These are phyloP conservation scores for Crucibulum laeve DNA, from an alignment of 768 basidiomycete genomes.

Conservation along the genomic window DNA sequence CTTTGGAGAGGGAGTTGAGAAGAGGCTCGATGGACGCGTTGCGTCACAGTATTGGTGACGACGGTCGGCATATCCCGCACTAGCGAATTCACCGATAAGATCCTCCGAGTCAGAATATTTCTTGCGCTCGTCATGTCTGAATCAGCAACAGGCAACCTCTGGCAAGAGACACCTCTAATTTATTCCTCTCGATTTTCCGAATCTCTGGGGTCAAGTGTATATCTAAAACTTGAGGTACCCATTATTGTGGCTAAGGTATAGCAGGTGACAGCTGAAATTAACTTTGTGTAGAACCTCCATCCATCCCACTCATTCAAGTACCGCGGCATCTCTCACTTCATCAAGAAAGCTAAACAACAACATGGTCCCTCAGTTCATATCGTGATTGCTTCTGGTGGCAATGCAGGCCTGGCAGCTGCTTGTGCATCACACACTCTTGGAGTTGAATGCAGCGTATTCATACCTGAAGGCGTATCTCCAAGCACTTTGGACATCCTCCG, in stretches of 20 bases:
- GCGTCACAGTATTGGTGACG: too few species aligned
- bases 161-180: conserved; percentile 64
- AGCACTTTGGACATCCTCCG: conserved; percentile 47
- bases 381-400: conserved; percentile 74
- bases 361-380: conserved; percentile 56
- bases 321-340: conserved; percentile 63
- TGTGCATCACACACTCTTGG: conserved; percentile 51
- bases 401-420: conserved; percentile 73
- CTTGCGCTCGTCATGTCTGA: too few species aligned
- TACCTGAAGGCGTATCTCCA: conserved; percentile 50
- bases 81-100: too few species aligned
- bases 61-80: too few species aligned
- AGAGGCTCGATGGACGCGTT: too few species aligned
- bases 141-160: too few species aligned
- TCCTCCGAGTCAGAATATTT: too few species aligned
- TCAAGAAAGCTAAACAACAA: conserved; percentile 42
- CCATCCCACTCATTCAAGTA: conserved; percentile 76
- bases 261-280: not conserved
- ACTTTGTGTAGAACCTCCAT: conserved; percentile 54
- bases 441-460: conserved; percentile 62
- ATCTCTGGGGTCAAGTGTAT: conserved; percentile 44
- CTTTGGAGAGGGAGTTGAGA: too few species aligned
- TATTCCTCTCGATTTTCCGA: conserved; percentile 57
- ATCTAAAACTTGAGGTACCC: conserved; percentile 71
- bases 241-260: not conserved